Evolutionary conservation across 768 basidiomycete genomes (phyloP), one percentile per base, ranked within the genome.

Genomic region (Trametes villosa): DNA sequence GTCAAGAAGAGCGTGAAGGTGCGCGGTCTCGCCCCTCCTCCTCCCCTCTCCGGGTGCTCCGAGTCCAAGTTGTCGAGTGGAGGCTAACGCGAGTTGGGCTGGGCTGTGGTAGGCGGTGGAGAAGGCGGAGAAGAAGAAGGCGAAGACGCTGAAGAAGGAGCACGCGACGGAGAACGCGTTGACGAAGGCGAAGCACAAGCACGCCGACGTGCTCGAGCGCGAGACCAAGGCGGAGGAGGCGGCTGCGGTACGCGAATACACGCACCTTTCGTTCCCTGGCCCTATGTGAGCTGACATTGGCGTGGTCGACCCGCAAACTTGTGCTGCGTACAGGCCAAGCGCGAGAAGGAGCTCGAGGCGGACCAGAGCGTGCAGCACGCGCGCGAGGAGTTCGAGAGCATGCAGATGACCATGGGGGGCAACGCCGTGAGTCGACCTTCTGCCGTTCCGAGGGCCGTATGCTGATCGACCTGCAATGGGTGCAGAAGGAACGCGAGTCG

Each of bases 1-100:
- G 56, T 61, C n/a, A 42, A 46, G 34, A 65, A 65, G 60, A 30
- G 55, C 38, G 45, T 52, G 34, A 65, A 65, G 57, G 64, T 65
- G n/a, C 34, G 60, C 36, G 4, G 8, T 45, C 44, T 45, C 44
- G 22, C 44, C 9, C 20, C n/a, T 17, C 22, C 20, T n/a, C n/a
- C n/a, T n/a, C n/a, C n/a, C n/a, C n/a, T n/a, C n/a, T n/a, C n/a
- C n/a, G n/a, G n/a, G n/a, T n/a, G n/a, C n/a, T n/a, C n/a, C n/a
- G n/a, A n/a, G n/a, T n/a, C n/a, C n/a, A n/a, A n/a, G n/a, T n/a
- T n/a, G n/a, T n/a, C n/a, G n/a, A n/a, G n/a, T n/a, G 22, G 5
- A 22, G 12, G 29, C 20, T n/a, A 3, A 38, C 30, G 4, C n/a
- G n/a, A n/a, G n/a, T n/a, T n/a, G 24, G 15, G 8, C 12, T 34